Conservation (phyloP, 1,284 basidiomycete species). For the Cryptococcus amylolentus region DNA sequence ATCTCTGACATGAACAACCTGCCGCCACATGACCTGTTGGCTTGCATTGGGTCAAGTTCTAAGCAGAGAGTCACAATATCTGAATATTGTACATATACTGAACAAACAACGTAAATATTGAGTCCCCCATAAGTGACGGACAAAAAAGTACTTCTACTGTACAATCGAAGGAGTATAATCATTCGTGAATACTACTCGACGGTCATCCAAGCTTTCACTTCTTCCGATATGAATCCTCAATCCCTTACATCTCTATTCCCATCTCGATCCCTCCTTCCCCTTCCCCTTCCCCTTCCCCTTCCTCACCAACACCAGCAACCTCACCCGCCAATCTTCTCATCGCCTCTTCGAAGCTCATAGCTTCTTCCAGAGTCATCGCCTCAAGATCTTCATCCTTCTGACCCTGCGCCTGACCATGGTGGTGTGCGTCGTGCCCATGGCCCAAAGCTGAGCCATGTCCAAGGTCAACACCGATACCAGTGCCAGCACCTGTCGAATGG, state of each 20-base stretch:
- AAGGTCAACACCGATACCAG: conserved; percentile 1
- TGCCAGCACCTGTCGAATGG: too few species aligned
- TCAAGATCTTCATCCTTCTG: conserved; percentile 15
- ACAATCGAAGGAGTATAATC: too few species aligned
- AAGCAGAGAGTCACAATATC: too few species aligned
- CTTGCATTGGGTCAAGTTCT: too few species aligned
- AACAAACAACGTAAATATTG: too few species aligned
- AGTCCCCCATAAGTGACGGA: too few species aligned
- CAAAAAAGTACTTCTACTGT: too few species aligned
- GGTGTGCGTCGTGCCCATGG: conserved; percentile 7
- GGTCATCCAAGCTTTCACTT: too few species aligned
- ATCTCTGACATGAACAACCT: too few species aligned
- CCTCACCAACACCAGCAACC: conserved; percentile 4
- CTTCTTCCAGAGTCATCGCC: conserved; percentile 16
- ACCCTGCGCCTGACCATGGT: neutral
- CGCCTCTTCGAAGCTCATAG: conserved; percentile 16
- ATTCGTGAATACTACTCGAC: too few species aligned
- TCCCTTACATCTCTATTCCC: neutral
- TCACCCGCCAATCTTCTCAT: conserved; percentile 17
- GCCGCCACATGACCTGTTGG: too few species aligned
- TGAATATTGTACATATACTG: too few species aligned
- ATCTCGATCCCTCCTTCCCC: neutral
- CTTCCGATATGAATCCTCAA: neutral
- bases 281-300: neutral
- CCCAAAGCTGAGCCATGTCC: conserved; percentile 1